Evolutionary conservation across 2,329 filamentous ascomycete genomes (phyloP), one percentile per base, ranked within the genome.

Genomic region (Colletotrichum eremochloae): DNA sequence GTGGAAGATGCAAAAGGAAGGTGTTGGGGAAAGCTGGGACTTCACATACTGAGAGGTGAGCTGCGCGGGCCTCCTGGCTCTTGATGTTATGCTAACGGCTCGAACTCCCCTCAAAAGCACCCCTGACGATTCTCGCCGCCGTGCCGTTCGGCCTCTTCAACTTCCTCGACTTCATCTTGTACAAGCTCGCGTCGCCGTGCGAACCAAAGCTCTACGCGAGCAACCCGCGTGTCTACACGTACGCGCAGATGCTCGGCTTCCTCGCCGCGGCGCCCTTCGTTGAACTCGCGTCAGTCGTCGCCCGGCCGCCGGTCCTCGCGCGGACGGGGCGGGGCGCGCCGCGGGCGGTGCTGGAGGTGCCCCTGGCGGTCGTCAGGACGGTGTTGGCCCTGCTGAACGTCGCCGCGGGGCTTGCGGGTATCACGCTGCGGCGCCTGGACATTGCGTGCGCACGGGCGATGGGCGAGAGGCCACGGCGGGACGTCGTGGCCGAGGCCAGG

Each of bases 101-200:
- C 2, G 12, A 18, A n/a, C 1, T 12, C 24, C 44, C 44, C 44
- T 46, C 44, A 11, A 46, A n/a, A 74, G 72, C 68, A 7, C 68
- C 72, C 3, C 36, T 74, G 31, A 68, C 50, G 36, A 65, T 74
- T 2, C 11, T 74, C 31, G 68, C 68, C 46, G 40, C 58, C 46
- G 42, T 72, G 15, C 2, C 44, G 5, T 74, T 72, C n/a, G 68
- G 69, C 20, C 44, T 74, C 31, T 72, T 68, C 33, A 72, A 74
- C 60, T 42, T 72, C 8, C 9, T 74, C 20, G 72, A 72, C 64
- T 69, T 68, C 7, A 2, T 69, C n/a, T 42, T 74, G 29, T 74
- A 72, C 60, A 24, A 65, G 36, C 64, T 72, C 46, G 72, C 20
- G 24, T 68, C 67, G 4, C 64, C 68, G 11, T 48, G 61, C 36